Evolutionary conservation across 2,329 filamentous ascomycete species (phyloP).

Genomic region (Sarocladium brachiariae): DNA sequence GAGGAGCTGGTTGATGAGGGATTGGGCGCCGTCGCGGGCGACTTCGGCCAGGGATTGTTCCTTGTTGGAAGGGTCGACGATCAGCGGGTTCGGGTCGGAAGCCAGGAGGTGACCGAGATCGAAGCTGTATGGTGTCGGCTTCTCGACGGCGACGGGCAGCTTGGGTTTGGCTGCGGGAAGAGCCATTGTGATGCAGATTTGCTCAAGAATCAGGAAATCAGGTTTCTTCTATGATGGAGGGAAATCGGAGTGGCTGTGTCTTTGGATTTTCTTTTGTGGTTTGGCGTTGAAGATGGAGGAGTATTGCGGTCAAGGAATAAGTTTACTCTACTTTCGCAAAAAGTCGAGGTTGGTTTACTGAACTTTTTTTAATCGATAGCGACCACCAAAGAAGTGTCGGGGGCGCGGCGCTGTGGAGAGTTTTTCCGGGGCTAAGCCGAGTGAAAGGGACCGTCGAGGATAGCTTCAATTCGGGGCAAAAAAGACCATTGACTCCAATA

Average conservation of each 20-base stretch:
- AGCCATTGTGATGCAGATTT: constrained; percentile 25
- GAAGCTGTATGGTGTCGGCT: constrained; percentile 86
- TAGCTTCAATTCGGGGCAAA: neutral
- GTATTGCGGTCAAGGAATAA: too few species aligned
- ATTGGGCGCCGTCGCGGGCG: constrained; percentile 86
- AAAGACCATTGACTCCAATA: neutral
- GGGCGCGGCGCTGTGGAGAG: too few species aligned
- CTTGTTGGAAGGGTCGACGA: constrained; percentile 43
- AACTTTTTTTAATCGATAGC: constrained; percentile 9
- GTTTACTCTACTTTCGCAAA: neutral
- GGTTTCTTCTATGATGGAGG: too few species aligned
- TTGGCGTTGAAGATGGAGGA: too few species aligned
- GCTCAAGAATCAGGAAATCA: too few species aligned
- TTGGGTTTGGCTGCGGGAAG: constrained; percentile 35
- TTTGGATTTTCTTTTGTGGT: too few species aligned
- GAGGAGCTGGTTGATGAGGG: constrained; percentile 88
- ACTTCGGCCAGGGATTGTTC: constrained; percentile 65
- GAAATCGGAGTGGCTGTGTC: too few species aligned
- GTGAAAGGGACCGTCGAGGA: neutral
- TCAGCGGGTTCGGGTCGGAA: constrained; percentile 79
- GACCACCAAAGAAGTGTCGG: neutral
- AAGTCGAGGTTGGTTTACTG: neutral
- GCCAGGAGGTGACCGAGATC: constrained; percentile 84
- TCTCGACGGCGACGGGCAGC: constrained; percentile 61
- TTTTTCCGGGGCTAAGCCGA: constrained; percentile 5